These are phyloP conservation scores for Amanita exitialis DNA, from an alignment of 768 basidiomycete species.

Conservation along the genomic window DNA sequence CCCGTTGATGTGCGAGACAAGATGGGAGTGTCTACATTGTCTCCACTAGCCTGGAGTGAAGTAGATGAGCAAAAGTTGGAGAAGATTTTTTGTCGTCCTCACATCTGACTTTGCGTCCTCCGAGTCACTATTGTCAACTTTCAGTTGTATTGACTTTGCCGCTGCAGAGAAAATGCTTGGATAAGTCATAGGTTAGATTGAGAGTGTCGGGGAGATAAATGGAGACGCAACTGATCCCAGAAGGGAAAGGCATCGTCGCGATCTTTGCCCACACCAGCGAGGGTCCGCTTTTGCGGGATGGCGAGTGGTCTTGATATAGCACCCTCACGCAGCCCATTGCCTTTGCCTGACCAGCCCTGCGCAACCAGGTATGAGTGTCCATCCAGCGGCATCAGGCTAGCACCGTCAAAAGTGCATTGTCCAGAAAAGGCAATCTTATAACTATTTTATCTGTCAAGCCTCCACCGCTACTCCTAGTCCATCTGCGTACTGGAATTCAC, in stretches of 20 bases:
- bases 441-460: conserved; percentile 1
- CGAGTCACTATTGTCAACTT: conserved; percentile 43
- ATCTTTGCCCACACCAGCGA: conserved; percentile 86
- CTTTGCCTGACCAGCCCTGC: conserved; percentile 87
- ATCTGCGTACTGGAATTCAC: conserved; percentile 71
- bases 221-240: conserved; percentile 84
- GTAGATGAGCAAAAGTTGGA: not conserved
- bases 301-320: conserved; percentile 70
- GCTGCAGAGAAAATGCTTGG: conserved; percentile 75
- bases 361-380: conserved; percentile 61
- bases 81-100: conserved; percentile 3
- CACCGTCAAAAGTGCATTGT: not conserved
- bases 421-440: not conserved
- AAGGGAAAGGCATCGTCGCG: conserved; percentile 94
- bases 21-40: conserved; percentile 6
- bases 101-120: conserved; percentile 16
- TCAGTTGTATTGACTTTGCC: conserved; percentile 73
- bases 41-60: not conserved
- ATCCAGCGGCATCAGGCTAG: conserved; percentile 49
- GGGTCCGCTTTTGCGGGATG: conserved; percentile 74
- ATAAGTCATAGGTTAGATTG: not conserved
- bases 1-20: conserved; percentile 62
- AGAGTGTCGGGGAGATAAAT: not conserved
- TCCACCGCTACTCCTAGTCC: conserved; percentile 19
- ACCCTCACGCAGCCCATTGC: conserved; percentile 75